These are phyloP conservation scores for Ligustrum vulgare DNA, from an alignment of 257 asterid species.

Conservation along the genomic window DNA sequence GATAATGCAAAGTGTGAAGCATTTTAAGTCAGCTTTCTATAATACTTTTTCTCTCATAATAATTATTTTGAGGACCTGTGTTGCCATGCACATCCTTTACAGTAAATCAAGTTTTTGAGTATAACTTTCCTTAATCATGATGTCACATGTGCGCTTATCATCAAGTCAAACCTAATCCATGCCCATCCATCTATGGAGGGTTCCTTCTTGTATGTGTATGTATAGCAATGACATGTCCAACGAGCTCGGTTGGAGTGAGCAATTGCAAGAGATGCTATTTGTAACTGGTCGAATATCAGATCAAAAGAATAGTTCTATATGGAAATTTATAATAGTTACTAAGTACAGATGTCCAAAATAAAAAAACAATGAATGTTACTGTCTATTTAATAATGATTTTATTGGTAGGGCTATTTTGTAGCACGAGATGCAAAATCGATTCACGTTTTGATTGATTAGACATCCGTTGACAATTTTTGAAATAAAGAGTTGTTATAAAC, in stretches of 20 bases:
- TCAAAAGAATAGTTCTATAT: too few species aligned
- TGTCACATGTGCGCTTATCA: conserved; percentile 47
- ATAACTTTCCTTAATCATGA: conserved; percentile 36
- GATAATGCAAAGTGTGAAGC: conserved; percentile 37
- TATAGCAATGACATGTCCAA: not conserved
- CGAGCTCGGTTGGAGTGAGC: not conserved
- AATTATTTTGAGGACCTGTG: conserved; percentile 27
- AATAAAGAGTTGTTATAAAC: not conserved
- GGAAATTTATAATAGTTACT: too few species aligned
- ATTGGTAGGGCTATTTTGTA: not conserved
- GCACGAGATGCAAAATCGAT: not conserved
- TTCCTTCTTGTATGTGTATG: not conserved
- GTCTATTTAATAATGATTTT: not conserved
- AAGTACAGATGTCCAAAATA: not conserved
- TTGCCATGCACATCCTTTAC: conserved; percentile 29
- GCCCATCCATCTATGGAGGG: not conserved
- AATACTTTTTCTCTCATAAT: conserved; percentile 31
- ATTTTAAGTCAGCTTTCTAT: conserved; percentile 36
- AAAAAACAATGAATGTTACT: not conserved
- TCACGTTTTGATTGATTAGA: not conserved
- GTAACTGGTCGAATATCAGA: not conserved
- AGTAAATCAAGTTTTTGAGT: conserved; percentile 27
- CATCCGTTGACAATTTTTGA: not conserved
- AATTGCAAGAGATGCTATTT: not conserved
- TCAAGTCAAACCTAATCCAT: conserved; percentile 47